Base-by-base conservation (phyloP, 1,284 basidiomycete genomes). In the Fistulinella cinereoalba region DNA sequence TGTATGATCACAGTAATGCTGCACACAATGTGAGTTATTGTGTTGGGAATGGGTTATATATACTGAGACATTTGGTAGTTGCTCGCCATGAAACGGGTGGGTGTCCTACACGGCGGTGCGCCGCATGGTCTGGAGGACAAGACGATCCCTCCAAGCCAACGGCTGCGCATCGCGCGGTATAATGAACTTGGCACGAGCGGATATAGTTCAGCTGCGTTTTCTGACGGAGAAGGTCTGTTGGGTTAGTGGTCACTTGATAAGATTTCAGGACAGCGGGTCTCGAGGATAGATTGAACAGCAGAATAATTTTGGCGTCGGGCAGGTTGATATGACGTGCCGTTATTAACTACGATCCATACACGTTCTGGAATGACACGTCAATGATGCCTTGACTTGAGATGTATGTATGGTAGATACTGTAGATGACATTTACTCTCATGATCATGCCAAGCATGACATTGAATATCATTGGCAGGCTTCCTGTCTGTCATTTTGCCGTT, bases 1-100 rank as follows among this genome's bases (percentile, higher is more conserved):
- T 94, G 2, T 94, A 95, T 64, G 90, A 95, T 55, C 92, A 96
- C 65, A 93, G 89, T 21, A 94, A 95, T 62, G 92, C 90, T 32
- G 92, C 92, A 3, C 88, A 92, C 70, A 89, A 89, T 57, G 84
- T 87, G 62, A 40, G 83, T 65, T 25, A 18, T 46, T 2, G 23
- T 21, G 18, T 2, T 9, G 6, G 4, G 4, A 3, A 23, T 43
- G 16, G 4, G 16, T 28, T 15, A 18, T 16, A 19, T 19, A 38
- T 46, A 7, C 38, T 62, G 60, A 69, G 62, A 24, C 21, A 18
- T 27, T 43, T 6, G 6, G 39, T 57, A 81, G 80, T 62, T 90
- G 43, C 77, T 92, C 34, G 85, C 88, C 3, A 93, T 93, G 89
- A 91, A 92, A 75, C 87, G 92, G 44, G 92, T 96, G 33, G 92